Evolutionary conservation across 163 green algal genomes (phyloP), one percentile per base, ranked within the genome.

Genomic region (Volvox carteri): DNA sequence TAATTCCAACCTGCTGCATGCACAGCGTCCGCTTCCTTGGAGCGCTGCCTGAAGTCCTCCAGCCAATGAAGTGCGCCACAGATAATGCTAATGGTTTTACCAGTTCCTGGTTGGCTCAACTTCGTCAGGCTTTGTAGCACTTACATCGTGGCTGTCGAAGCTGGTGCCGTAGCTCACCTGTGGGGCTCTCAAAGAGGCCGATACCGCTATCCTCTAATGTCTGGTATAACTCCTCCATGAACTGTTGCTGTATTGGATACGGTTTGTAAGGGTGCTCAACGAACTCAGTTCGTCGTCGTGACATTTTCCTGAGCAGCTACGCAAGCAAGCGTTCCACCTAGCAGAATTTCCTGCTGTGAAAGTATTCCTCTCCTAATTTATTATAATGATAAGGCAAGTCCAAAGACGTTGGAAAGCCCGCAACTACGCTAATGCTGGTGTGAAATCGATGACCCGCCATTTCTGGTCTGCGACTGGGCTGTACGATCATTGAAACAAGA

Each of bases 1-100:
- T n/a, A n/a, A n/a, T n/a, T 65, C 60, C 60, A 72, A 62, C 62
- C 83, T 50, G 70, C 52, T 16, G 48, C 7, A 46, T 33, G 50
- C 33, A 73, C 91, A 33, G 78, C 89, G 23, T 76, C 28, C 18
- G 81, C 81, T 30, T 73, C 68, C 12, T 60, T 35, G 67, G 86
- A 86, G 7, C 48, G 74, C 56, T 46, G n/a, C 28, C 89, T 73
- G 12, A 94, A 84, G 46, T 98, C 96, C 67, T 96, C 91, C 28
- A 99, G 93, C 97, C 97, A 99, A 39, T 97, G 93, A 46, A 99
- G 86, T 2, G 92, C 90, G 56, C 91, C 94, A 86, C 96, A 99
- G 65, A 99, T 98, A 9, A 99, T 81, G 89, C 95, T 98, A 35
- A 99, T 93, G n/a, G 97, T 99, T 90, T 99, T 99, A 54, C 97